Percentiles rank a stretch among this genome's conserved stretches.
phyloP scores from a whole-genome alignment of 495 filamentous ascomycete genomes.

The Pseudotulostoma volvatum region DNA sequence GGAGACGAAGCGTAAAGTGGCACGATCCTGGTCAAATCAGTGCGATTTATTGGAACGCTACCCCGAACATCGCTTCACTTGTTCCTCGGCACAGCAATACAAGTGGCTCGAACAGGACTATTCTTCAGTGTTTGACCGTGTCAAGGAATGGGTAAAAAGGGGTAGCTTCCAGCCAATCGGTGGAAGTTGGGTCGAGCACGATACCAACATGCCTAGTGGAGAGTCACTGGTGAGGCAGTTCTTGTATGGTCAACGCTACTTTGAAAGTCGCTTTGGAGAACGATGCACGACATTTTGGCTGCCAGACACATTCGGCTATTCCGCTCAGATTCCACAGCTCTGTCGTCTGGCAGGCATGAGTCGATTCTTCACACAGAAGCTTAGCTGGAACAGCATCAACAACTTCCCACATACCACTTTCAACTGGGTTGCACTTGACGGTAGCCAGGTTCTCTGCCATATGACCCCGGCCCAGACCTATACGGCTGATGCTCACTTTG shows the following conservation, averaged over 20 bases:
- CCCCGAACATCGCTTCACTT: conserved; percentile 81
- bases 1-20: conserved; percentile 96
- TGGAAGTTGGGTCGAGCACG: conserved; percentile 97
- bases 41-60: conserved; percentile 89
- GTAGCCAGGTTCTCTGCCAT: conserved; percentile 90
- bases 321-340: conserved; percentile 81
- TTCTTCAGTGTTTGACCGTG: conserved; percentile 71
- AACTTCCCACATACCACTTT: conserved; percentile 97
- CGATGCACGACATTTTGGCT: conserved; percentile 89
- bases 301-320: conserved; percentile 96
- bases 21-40: conserved; percentile 90
- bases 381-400: conserved; percentile 97
- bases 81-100: conserved; percentile 90
- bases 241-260: conserved; percentile 84
- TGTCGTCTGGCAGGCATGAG: conserved; percentile 86
- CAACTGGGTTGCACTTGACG: conserved; percentile 91
- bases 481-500: conserved; percentile 86
- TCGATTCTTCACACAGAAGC: conserved; percentile 92
- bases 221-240: conserved; percentile 95
- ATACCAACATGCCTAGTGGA: conserved; percentile 91
- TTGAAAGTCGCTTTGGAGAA: conserved; percentile 82
- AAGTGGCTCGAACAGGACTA: conserved; percentile 92
- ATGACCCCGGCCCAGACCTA: conserved; percentile 94
- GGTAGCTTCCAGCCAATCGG: conserved; percentile 89
- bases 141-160: conserved; percentile 77